Base-by-base conservation (phyloP, 169 alveolate species). In the Haemoproteus tartakovskyi region DNA sequence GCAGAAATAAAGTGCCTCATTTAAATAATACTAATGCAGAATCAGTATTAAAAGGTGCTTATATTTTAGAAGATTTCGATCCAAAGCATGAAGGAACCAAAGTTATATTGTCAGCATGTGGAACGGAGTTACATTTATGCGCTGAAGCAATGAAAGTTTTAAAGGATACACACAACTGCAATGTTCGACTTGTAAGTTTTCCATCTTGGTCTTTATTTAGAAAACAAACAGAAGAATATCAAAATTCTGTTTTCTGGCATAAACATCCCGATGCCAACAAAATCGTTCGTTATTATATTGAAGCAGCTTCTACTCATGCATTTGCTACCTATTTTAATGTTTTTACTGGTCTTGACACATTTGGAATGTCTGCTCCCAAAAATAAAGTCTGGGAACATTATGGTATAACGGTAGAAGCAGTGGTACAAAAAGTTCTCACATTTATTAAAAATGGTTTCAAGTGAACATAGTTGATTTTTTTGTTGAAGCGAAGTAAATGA, bases 141-240 rank as follows among this genome's bases (percentile, higher is more conserved):
- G 70, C 83, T n/a, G 88, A 74, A 37, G 91, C 93, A 3, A 62
- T 60, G 56, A 47, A 83, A 27, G 51, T 62, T 57, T 48, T 86
- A 60, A 74, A 79, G 54, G 19, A 16, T 26, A 64, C 84, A 41
- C 79, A 62, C 29, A 70, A 67, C 36, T 57, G 43, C 38, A 64
- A 83, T 56, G 89, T 87, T 3, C 92, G 95, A 40, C 60, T 88
- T 36, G 93, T 90, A 14, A 88, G 93, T 14, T 80, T 90, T 62
- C 92, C 92, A 14, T 88, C 90, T 57, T 90, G 93, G 93, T 88
- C 79, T 19, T 64, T 88, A 37, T 87, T 87, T 59, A 85, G 56
- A 38, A 85, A 80, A 38, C 93, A 90, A 79, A 37, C 83, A 9
- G 64, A 63, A 43, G 87, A 60, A 11, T 82, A 82, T 62, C 78